Evolutionary conservation across 352 stramenopile species (phyloP).

Genomic region (Phytophthora sp.): DNA sequence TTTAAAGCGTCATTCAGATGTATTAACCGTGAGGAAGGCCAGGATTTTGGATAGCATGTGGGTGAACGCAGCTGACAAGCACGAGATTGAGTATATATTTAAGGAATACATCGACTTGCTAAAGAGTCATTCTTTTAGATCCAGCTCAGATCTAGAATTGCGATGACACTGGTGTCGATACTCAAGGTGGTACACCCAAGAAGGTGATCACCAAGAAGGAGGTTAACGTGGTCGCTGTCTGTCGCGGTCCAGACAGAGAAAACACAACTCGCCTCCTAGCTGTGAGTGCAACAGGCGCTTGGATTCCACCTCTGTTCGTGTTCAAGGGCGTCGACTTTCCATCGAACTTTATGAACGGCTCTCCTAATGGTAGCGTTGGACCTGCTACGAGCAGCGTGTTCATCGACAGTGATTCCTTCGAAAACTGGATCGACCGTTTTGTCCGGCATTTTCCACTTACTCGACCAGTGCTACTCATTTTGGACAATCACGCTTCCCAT

Average conservation of each 20-base stretch:
- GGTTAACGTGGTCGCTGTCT: too few species aligned
- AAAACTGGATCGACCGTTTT: background rate
- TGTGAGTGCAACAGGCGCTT: background rate
- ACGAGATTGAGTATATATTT: background rate
- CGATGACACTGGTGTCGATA: constrained; percentile 13
- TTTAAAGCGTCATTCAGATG: too few species aligned
- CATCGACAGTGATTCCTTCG: background rate
- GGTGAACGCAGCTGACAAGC: too few species aligned
- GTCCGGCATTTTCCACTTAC: background rate
- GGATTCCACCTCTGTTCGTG: background rate
- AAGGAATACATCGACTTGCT: background rate
- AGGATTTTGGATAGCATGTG: too few species aligned
- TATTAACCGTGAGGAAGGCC: too few species aligned
- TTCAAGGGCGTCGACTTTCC: background rate
- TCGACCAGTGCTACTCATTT: background rate
- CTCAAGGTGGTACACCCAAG: background rate
- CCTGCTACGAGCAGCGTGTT: background rate
- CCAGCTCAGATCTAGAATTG: constrained; percentile 11
- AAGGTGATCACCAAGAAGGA: too few species aligned
- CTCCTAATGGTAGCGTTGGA: background rate
- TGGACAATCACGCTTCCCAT: background rate
- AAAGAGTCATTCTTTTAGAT: background rate
- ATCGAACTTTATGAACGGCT: background rate
- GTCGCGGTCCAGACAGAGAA: background rate
- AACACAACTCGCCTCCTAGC: background rate